Evolutionary conservation across 768 basidiomycete genomes (phyloP), one percentile per base, ranked within the genome.

Genomic region (Leucocoprinus sp.): DNA sequence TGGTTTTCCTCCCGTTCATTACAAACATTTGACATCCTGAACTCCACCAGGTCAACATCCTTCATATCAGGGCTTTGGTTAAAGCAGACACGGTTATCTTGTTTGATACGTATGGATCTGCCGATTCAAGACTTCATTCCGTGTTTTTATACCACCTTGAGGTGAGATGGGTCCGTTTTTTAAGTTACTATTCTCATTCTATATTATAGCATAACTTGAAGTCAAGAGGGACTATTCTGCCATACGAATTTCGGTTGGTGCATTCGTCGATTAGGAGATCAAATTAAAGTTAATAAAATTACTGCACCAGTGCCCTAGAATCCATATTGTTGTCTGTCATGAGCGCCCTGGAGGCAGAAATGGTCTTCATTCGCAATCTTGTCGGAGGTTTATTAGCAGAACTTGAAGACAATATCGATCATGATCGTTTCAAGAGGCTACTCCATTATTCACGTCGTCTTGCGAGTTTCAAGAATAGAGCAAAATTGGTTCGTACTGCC

Each of bases 321-420:
- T 93, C 93, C 1, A 82, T 96, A 47, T 70, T 98, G 34, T 76
- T 95, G 33, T 95, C 92, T 31, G 90, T 95, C 8, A 67, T 93
- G 46, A 88, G 86, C 52, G 93, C 95, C 4, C 70, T 98, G 18
- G 95, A 97, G 66, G 91, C 92, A 24, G 95, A 98, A 66, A 87
- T 97, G 86, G 84, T 84, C 11, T 93, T 93, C 58, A 89, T 92
- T 42, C 81, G 93, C 26, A 84, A 86, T 51, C 79, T 96, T 28
- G 87, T 97, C 42, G 87, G 88, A 42, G 86, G 90, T 3, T 70
- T 98, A 8, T 70, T 98, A 23, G 88, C 88, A 14, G 93, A 95
- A 62, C 75, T 98, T 41, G 95, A 98, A 58, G 90, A 92, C 49
- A 86, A 93, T 57, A 96, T 97, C 55, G 90, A 95, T 59, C 83